Evolutionary conservation across 352 stramenopile species (phyloP), one percentile per base, ranked within the genome.

Genomic region (Phytophthora boehmeriae): DNA sequence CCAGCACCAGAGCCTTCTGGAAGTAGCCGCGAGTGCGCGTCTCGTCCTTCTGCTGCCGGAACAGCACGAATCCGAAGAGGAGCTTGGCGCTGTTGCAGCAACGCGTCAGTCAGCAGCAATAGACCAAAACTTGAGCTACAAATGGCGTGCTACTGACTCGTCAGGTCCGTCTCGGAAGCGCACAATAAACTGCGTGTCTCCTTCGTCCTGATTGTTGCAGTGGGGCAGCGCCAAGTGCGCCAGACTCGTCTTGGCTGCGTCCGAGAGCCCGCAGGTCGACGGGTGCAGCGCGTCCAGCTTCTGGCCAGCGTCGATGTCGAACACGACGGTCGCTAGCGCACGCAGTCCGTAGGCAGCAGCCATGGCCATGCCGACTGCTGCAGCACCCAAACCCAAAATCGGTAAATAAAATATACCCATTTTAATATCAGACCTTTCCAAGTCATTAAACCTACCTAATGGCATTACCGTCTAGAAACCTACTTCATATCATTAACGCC

Each of bases 181-280:
- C 54, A 94, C 87, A 8, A 80, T 76, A 54, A 93, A 96, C 62
- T 95, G 83, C 51, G 83, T 92, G 68, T 96, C 86, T 17, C 88
- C 88, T 47, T 95, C 87, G 45, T 93, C 80, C 65, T 92, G 86
- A 49, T 87, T 91, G 75, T 92, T 95, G 73, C 85, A 92, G 66
- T 96, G 86, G 19, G 88, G 87, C 44, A 97, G 80, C 51, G 86
- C 74, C 32, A 94, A 54, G 49, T 93, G 80, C 56, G 81, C 80
- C 32, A 94, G 66, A 71, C 83, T 92, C 61, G 76, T 82, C 55
- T 79, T 78, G 32, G 82, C 80, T 13, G 68, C 67, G 17, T 81
- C 73, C 16, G 75, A 75, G 28, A 94, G 66, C 0, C 52, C 64
- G 43, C 79, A 83, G 25, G 53, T 56, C 0, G 63, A 17, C 9